Conservation (phyloP, 1,139 yeast species). For the Cylindricascospora bacillispora region DNA sequence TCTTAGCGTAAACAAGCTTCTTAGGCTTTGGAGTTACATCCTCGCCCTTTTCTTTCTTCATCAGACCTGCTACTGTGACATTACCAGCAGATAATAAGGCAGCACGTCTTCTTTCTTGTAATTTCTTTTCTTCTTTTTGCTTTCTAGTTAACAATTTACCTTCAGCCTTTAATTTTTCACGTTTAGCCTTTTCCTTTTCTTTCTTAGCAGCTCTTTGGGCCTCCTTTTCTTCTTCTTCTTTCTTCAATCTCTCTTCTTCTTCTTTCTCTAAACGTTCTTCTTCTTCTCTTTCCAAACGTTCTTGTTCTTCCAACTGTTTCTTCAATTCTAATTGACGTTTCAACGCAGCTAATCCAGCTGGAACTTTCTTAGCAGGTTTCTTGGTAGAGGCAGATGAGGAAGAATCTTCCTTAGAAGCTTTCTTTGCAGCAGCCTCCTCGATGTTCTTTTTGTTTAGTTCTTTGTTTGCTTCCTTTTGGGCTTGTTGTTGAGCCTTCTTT, state of each 20-base stretch:
- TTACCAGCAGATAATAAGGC: constrained; percentile 68
- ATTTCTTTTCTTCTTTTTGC: constrained; percentile 84
- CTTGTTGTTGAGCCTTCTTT: constrained; percentile 67
- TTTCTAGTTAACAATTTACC: constrained; percentile 85
- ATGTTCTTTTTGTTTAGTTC: constrained; percentile 29
- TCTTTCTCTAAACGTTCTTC: constrained; percentile 49
- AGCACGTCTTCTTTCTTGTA: constrained; percentile 81
- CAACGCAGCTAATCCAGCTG: constrained; percentile 71
- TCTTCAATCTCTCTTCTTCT: constrained; percentile 42
- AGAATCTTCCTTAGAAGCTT: constrained; percentile 27
- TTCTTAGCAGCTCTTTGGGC: constrained; percentile 63
- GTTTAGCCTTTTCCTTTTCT: constrained; percentile 72
- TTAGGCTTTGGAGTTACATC: constrained; percentile 41
- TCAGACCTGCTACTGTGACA: constrained; percentile 64
- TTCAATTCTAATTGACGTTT: constrained; percentile 77
- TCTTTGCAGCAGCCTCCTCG: constrained; percentile 34
- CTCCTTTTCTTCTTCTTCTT: constrained; percentile 48
- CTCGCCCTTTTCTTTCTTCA: constrained; percentile 26
- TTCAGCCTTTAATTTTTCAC: constrained; percentile 76
- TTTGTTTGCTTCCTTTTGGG: constrained; percentile 51
- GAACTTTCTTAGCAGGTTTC: constrained; percentile 53
- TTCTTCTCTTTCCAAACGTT: constrained; percentile 38
- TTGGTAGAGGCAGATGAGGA: constrained; percentile 24
- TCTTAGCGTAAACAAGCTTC: constrained; percentile 69
- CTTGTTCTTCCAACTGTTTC: constrained; percentile 72